phyloP scores from a whole-genome alignment of 495 filamentous ascomycete species.

The Chlorociboria aeruginascens region DNA sequence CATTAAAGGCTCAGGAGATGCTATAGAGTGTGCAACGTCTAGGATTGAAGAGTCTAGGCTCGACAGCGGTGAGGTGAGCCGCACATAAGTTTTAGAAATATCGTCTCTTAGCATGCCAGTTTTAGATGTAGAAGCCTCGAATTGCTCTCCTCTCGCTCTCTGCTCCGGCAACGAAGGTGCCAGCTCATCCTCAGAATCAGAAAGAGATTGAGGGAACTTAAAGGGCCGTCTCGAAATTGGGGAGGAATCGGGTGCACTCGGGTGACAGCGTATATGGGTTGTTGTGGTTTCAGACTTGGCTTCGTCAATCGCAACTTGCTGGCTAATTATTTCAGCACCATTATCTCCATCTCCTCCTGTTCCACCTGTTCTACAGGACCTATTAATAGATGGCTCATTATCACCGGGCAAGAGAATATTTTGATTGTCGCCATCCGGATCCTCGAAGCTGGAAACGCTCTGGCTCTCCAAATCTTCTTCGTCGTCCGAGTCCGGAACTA shows the following conservation, averaged over 20 bases:
- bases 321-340: no score
- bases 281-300: no score
- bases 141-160: not conserved
- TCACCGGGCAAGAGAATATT: no score
- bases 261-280: no score
- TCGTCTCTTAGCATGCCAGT: slow-evolving; percentile 2
- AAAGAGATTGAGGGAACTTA: slow-evolving; percentile 3
- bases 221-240: slow-evolving; percentile 2
- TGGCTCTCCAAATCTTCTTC: slow-evolving; percentile 28
- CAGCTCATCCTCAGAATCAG: not conserved
- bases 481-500: slow-evolving; percentile 47
- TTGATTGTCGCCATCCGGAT: not conserved
- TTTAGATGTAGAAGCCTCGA: not conserved
- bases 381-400: no score
- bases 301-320: no score
- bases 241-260: not conserved
- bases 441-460: not conserved
- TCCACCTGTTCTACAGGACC: no score
- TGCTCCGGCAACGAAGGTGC: not conserved
- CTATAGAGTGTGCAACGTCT: not conserved
- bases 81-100: slow-evolving; percentile 17
- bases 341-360: no score
- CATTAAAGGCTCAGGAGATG: not conserved
- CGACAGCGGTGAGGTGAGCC: slow-evolving; percentile 12
- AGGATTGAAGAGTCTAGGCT: slow-evolving; percentile 11